Conservation (phyloP, 345 rosid genomes). For the Punica granatum region DNA sequence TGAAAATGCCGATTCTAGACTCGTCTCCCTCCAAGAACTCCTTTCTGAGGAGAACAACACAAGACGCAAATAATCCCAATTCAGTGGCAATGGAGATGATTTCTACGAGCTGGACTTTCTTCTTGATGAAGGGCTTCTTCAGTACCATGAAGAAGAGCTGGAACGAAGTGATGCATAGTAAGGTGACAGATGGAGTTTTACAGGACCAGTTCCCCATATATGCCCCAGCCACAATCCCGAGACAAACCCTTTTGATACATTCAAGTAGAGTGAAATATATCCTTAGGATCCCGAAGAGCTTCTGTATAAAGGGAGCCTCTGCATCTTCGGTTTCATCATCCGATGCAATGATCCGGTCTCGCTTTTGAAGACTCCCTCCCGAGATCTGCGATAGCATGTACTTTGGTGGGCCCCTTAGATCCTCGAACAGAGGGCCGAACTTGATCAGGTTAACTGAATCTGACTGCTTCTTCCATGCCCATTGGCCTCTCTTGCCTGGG, state of each 20-base stretch:
- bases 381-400: constrained; percentile 93
- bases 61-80: constrained; percentile 49
- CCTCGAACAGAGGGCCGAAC: constrained; percentile 61
- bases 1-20: constrained; percentile 47
- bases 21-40: constrained; percentile 31
- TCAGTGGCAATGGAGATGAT: constrained; percentile 55
- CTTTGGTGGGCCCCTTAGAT: constrained; percentile 91
- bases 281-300: constrained; percentile 83
- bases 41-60: constrained; percentile 36
- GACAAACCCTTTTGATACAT: constrained; percentile 40
- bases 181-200: constrained; percentile 37
- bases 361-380: constrained; percentile 31
- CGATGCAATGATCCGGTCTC: constrained; percentile 65
- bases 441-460: constrained; percentile 33
- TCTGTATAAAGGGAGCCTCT: constrained; percentile 89
- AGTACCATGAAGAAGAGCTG: constrained; percentile 83
- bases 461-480: constrained; percentile 73
- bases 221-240: constrained; percentile 68
- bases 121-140: constrained; percentile 93
- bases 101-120: constrained; percentile 82
- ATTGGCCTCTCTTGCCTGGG: constrained; percentile 93
- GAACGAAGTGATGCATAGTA: constrained; percentile 59
- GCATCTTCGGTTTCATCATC: constrained; percentile 97
- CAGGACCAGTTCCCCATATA: constrained; percentile 37
- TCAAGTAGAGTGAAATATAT: constrained; percentile 79